Conservation (phyloP, 2,329 filamentous ascomycete genomes). For the Colletotrichum simmondsii region DNA sequence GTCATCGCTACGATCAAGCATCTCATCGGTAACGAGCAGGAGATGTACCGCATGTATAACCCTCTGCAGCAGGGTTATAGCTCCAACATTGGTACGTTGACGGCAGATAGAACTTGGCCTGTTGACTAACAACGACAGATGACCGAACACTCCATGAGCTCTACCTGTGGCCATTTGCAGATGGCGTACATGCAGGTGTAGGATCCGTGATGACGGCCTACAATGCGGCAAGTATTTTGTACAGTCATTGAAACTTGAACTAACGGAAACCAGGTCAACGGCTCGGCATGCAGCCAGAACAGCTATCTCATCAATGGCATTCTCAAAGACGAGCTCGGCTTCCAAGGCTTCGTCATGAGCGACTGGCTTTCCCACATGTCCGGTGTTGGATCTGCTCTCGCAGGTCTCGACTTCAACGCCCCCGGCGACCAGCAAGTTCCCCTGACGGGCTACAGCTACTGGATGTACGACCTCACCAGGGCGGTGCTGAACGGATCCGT, state of each 20-base stretch:
- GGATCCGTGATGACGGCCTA: slow-evolving; percentile 90
- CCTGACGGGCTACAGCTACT: slow-evolving; percentile 65
- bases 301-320: slow-evolving; percentile 85
- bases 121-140: slow-evolving; percentile 50
- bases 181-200: slow-evolving; percentile 84
- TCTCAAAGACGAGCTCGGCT: slow-evolving; percentile 86
- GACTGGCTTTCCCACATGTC: slow-evolving; percentile 90
- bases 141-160: slow-evolving; percentile 80
- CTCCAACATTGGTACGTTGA: slow-evolving; percentile 73
- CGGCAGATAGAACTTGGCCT: too few relatives aligned
- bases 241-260: background rate
- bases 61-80: slow-evolving; percentile 65
- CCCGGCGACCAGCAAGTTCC: slow-evolving; percentile 58
- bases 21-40: slow-evolving; percentile 66
- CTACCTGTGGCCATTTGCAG: slow-evolving; percentile 88
- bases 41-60: slow-evolving; percentile 73
- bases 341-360: slow-evolving; percentile 86
- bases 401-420: slow-evolving; percentile 83
- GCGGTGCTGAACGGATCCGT: slow-evolving; percentile 86
- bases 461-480: slow-evolving; percentile 85
- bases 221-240: slow-evolving; percentile 59
- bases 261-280: slow-evolving; percentile 64
- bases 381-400: slow-evolving; percentile 82
- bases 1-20: slow-evolving; percentile 69
- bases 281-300: slow-evolving; percentile 71